Conservation (phyloP, 495 filamentous ascomycete species). For the Penicillium lagena region DNA sequence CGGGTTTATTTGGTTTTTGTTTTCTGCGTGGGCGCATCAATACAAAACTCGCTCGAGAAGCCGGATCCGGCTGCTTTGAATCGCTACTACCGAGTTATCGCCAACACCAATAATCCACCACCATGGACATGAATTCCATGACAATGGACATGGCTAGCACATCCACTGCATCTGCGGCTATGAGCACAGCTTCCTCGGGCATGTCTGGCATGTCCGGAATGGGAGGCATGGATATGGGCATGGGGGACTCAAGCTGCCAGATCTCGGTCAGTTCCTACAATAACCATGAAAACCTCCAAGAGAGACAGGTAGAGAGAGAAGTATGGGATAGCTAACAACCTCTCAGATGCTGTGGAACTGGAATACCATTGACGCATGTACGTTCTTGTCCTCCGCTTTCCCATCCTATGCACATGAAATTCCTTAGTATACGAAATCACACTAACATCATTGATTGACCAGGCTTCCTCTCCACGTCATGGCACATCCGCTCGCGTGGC, state of each 20-base stretch:
- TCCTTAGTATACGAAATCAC: no score
- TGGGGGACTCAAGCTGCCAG: constrained; percentile 25
- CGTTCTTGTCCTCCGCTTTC: not conserved
- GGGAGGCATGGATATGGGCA: constrained; percentile 15
- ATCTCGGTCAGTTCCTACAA: constrained; percentile 28
- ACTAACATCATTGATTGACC: not conserved
- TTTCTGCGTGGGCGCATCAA: not conserved
- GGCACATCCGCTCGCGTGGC: constrained; percentile 55
- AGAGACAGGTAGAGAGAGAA: not conserved
- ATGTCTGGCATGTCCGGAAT: constrained; percentile 5
- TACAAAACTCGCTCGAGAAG: not conserved
- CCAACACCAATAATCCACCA: not conserved
- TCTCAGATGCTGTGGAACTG: constrained; percentile 73
- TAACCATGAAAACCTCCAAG: not conserved
- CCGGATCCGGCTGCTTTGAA: no score
- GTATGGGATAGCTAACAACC: not conserved
- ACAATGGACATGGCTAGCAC: not conserved
- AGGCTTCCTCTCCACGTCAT: constrained; percentile 58
- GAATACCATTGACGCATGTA: constrained; percentile 62
- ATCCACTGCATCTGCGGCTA: constrained; percentile 3
- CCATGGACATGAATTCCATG: constrained; percentile 5
- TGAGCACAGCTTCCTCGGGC: not conserved
- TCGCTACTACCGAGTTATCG: no score
- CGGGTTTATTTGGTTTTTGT: not conserved
- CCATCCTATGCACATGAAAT: not conserved